Base-by-base conservation (phyloP, 2,329 filamentous ascomycete genomes). In the Hypoxylon sp. region DNA sequence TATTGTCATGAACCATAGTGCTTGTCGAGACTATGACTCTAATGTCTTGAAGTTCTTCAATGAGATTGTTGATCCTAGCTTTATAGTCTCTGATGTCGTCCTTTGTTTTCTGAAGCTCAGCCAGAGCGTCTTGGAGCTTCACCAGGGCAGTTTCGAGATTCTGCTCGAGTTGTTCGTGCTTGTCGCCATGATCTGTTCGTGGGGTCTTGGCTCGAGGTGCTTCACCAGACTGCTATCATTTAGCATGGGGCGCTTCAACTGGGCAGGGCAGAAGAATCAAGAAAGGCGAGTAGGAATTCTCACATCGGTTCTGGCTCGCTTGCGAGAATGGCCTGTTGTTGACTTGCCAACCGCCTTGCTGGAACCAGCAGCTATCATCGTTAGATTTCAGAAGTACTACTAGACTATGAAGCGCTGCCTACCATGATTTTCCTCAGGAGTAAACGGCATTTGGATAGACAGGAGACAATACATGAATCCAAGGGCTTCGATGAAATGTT, bases 291-390 rank as follows among this genome's bases (percentile, higher is more conserved):
- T 3, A 27, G 10, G 1, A 27, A 4, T 3, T 11, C 54, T 56
- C 42, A 56, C 54, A 17, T 56, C 54, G 3, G 20, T 25, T 42
- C 54, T 56, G 10, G 25, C 37, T 13, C 54, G 54, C 40, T 56
- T 56, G 25, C 54, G 54, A 56, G 54, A 17, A 25, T 25, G 42
- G 7, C 35, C 14, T 30, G 35, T 17, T 14, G 22, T 7, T 55
- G 22, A 27, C 5, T 44, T 55, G 20, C 53, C 53, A 27, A 3
- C 25, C 25, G 8, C 13, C 13, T 33, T 33, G 11, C 7, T 46
- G 25, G 54, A 22, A 56, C 22, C 8, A 27, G 54, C 40, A 7
- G 35, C 27, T 56, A 14, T 27, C 11, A 14, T 14, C 6, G 25
- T 56, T 56, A 56, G 54, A 44, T 6, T 2, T 33, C 8, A 14